Evolutionary conservation across 768 basidiomycete species (phyloP), one percentile per base, ranked within the genome.

Genomic region (Grammothele lineata): DNA sequence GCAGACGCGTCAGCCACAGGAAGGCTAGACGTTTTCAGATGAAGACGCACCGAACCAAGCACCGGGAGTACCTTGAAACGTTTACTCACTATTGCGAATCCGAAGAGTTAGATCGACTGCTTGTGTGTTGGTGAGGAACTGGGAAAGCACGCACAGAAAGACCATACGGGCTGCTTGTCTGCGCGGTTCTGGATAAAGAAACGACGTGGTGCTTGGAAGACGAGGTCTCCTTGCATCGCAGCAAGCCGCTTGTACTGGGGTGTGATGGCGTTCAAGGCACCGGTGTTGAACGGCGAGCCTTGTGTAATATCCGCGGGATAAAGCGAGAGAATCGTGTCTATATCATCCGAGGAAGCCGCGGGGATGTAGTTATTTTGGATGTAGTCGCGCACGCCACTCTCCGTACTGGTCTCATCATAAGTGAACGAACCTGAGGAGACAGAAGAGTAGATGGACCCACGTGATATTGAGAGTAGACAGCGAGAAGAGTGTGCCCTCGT

Each of bases 221-320:
- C 63, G 26, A 62, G 60, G 50, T 81, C 80, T 0, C 78, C 79
- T 40, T 68, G 65, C 50, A 80, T 64, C 0, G 78, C 69, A 4
- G 78, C 69, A 5, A 78, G 49, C 1, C 77, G 66, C 53, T 81
- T 81, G 61, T 66, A 78, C 46, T 80, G 69, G 0, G 75, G 70
- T 75, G 43, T 70, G 66, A 79, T 35, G 0, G 67, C 69, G 43
- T 80, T 78, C 21, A 69, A 47, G 34, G 59, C 21, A 0, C 71
- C 67, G 0, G 80, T 81, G 48, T 66, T 65, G 50, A 74, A 82
- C 0, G 79, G 80, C 0, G 77, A 80, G 15, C 79, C 80, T 40
- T 71, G 53, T 0, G 62, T 62, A 8, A 68, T 55, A 40, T 73
- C 68, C 0, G 53, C 46, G 0, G 77, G 70, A 48, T 63, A 64